Evolutionary conservation across 1,284 basidiomycete genomes (phyloP).

Genomic region (Stereum hirsutum): DNA sequence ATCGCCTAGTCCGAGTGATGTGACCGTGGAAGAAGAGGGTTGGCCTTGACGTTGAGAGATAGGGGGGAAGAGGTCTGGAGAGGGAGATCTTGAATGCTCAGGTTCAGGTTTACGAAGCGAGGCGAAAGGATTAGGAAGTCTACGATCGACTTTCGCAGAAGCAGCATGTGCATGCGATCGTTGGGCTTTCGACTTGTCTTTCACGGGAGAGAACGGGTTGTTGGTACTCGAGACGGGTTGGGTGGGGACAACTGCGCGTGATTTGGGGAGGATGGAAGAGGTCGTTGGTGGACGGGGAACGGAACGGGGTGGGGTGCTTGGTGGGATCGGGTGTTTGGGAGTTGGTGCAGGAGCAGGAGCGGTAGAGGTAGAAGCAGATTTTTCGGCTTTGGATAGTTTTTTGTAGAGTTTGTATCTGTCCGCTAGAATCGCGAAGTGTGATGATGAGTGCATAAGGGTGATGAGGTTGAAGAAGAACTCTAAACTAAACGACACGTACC

Average conservation of each 20-base stretch:
- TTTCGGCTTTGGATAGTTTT: slow-evolving; percentile 48
- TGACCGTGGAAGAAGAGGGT: slow-evolving; percentile 12
- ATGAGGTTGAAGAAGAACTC: no score
- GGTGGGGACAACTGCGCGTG: slow-evolving; percentile 37
- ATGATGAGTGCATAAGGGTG: slow-evolving; percentile 14
- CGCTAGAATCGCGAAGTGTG: slow-evolving; percentile 33
- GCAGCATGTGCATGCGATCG: slow-evolving; percentile 1
- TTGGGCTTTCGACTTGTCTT: slow-evolving; percentile 42
- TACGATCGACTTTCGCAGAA: slow-evolving; percentile 7
- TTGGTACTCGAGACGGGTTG: slow-evolving; percentile 40
- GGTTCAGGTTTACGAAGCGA: slow-evolving; percentile 40
- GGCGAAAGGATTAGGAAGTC: slow-evolving; percentile 36
- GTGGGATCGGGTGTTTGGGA: slow-evolving; percentile 11
- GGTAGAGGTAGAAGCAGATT: slow-evolving; percentile 10
- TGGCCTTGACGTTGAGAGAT: slow-evolving; percentile 20
- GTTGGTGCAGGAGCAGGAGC: slow-evolving; percentile 6
- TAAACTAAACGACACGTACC: slow-evolving; percentile 43
- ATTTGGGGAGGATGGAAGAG: slow-evolving; percentile 31
- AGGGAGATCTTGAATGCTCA: slow-evolving; percentile 22
- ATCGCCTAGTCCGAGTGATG: slow-evolving; percentile 9
- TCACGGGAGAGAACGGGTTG: slow-evolving; percentile 74
- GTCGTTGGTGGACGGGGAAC: slow-evolving; percentile 19
- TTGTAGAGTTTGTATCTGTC: slow-evolving; percentile 81
- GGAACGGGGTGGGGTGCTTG: slow-evolving; percentile 27
- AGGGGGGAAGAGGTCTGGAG: slow-evolving; percentile 28